Conservation (phyloP, 73 alveolate genomes). For the Blepharisma japonicum region DNA sequence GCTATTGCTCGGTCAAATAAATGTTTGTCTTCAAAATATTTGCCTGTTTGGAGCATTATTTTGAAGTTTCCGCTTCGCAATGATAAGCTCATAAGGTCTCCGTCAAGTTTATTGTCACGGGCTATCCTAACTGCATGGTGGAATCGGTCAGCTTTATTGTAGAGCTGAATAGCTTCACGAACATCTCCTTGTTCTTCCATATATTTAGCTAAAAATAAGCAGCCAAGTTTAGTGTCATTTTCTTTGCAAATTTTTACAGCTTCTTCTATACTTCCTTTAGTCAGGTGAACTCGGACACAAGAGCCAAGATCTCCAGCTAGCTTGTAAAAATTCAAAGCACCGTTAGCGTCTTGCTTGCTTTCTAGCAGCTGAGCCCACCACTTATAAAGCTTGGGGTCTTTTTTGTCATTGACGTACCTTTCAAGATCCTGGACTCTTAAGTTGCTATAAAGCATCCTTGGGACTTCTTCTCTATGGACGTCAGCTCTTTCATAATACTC, state of each 20-base stretch:
- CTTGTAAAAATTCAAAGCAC: conserved; percentile 73
- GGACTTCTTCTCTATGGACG: conserved; percentile 85
- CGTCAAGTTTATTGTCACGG: conserved; percentile 77
- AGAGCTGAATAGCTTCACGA: conserved; percentile 86
- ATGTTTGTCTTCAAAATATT: conserved; percentile 88
- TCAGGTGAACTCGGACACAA: conserved; percentile 69
- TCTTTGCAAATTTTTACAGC: conserved; percentile 83
- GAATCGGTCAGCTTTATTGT: conserved; percentile 85
- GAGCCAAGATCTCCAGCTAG: conserved; percentile 60
- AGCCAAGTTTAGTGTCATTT: conserved; percentile 87
- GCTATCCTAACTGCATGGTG: conserved; percentile 97
- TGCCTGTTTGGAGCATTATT: conserved; percentile 85
- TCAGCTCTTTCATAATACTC: conserved; percentile 72
- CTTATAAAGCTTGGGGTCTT: conserved; percentile 78
- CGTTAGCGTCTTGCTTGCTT: conserved; percentile 74
- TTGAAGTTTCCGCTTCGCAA: conserved; percentile 73
- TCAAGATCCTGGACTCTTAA: conserved; percentile 71
- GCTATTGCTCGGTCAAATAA: conserved; percentile 84
- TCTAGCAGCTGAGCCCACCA: conserved; percentile 97
- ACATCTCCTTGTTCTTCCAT: conserved; percentile 75
- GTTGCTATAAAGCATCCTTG: conserved; percentile 89
- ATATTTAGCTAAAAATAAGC: conserved; percentile 84
- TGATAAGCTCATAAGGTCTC: conserved; percentile 84
- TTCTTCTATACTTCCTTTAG: conserved; percentile 61
- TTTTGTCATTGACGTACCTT: conserved; percentile 63